phyloP scores from a whole-genome alignment of 2,329 filamentous ascomycete species.

The Fusarium bactridioides region DNA sequence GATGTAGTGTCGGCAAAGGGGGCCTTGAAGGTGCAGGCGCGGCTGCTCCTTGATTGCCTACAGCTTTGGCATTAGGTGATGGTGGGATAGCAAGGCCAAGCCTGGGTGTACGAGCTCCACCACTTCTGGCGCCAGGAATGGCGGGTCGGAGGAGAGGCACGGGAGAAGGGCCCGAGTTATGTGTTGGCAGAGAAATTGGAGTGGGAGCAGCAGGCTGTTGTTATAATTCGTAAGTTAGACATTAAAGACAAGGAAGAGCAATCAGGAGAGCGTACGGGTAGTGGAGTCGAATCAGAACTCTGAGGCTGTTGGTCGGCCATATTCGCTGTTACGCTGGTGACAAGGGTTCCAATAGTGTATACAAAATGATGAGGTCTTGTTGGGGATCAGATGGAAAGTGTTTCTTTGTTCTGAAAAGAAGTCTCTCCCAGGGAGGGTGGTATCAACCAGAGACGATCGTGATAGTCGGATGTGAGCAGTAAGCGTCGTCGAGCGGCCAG shows the following conservation, averaged over 20 bases:
- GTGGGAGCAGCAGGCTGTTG: constrained; percentile 32
- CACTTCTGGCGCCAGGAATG: constrained; percentile 73
- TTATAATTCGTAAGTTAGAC: constrained; percentile 30
- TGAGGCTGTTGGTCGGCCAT: constrained; percentile 40
- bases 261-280: constrained; percentile 30
- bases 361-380: background rate
- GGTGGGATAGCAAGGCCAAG: constrained; percentile 90
- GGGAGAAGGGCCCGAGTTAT: constrained; percentile 62
- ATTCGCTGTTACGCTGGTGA: constrained; percentile 16
- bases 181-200: constrained; percentile 44
- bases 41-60: constrained; percentile 60
- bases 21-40: constrained; percentile 53
- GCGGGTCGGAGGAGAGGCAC: constrained; percentile 85
- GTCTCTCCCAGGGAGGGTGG: background rate
- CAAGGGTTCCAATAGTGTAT: constrained; percentile 12
- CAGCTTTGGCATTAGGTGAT: constrained; percentile 82
- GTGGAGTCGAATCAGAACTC: constrained; percentile 30
- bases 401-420: background rate
- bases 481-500: constrained; percentile 35
- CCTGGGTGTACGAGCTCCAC: constrained; percentile 73
- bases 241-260: background rate
- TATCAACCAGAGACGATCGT: background rate
- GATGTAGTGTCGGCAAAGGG: constrained; percentile 78
- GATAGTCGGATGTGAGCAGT: constrained; percentile 11
- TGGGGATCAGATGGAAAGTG: background rate